These are phyloP conservation scores for Parietichytrium sp. DNA, from an alignment of 108 stramenopile genomes.

Conservation along the genomic window DNA sequence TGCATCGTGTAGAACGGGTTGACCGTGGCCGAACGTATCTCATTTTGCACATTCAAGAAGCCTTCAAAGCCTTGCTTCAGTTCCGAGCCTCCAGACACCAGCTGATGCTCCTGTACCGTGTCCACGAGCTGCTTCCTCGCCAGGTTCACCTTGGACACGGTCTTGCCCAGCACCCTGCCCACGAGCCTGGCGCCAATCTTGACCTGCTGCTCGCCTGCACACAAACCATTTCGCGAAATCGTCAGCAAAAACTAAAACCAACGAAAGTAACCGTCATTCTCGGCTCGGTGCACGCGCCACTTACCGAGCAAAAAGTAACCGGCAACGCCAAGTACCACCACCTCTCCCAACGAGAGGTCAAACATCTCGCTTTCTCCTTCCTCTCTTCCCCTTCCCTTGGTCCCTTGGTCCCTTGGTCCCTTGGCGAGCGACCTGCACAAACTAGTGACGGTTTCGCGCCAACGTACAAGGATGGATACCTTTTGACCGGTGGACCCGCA, in stretches of 20 bases:
- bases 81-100: background rate
- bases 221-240: no score
- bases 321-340: background rate
- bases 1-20: conserved; percentile 19
- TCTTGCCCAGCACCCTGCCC: background rate
- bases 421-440: no score
- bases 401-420: no score
- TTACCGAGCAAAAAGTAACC: background rate
- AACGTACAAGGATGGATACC: no score
- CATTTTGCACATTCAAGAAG: conserved; percentile 27
- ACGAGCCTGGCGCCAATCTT: background rate
- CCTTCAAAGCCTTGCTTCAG: background rate
- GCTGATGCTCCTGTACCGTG: background rate
- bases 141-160: background rate
- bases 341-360: conserved; percentile 17
- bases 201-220: background rate
- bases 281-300: no score
- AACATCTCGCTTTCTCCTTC: no score
- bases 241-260: no score
- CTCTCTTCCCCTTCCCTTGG: no score
- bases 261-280: no score
- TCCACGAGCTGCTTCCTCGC: background rate
- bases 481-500: no score
- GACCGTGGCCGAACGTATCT: background rate
- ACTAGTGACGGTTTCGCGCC: no score